These are phyloP conservation scores for Zanthoxylum bungeanum DNA, from an alignment of 345 rosid genomes.

Conservation along the genomic window DNA sequence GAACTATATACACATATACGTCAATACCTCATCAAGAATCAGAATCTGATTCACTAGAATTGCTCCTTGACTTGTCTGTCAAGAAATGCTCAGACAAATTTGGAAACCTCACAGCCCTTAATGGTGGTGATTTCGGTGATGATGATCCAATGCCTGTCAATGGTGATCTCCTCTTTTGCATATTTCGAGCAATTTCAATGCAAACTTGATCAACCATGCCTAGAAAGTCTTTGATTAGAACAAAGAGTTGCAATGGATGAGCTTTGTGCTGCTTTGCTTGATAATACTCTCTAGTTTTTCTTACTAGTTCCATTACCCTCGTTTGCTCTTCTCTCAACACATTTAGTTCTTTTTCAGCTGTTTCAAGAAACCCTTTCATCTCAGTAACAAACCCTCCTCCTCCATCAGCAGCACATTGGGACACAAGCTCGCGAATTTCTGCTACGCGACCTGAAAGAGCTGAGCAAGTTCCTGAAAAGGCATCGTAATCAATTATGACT, in stretches of 20 bases:
- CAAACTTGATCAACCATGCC: constrained; percentile 76
- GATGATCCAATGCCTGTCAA: constrained; percentile 26
- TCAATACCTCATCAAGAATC: constrained; percentile 44
- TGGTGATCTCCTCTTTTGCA: constrained; percentile 49
- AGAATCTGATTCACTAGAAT: constrained; percentile 58
- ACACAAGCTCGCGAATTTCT: constrained; percentile 38
- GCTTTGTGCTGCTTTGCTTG: constrained; percentile 52
- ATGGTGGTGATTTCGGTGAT: constrained; percentile 27
- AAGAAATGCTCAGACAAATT: constrained; percentile 63
- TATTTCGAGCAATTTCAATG: constrained; percentile 53
- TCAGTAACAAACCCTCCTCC: constrained; percentile 45
- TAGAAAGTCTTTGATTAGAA: constrained; percentile 67
- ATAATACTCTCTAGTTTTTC: constrained; percentile 69
- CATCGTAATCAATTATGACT: constrained; percentile 54
- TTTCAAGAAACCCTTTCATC: constrained; percentile 52
- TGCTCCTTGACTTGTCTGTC: constrained; percentile 45
- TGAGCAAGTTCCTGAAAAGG: constrained; percentile 40
- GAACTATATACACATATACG: constrained; percentile 30
- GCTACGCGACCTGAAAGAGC: constrained; percentile 42
- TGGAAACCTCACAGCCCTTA: constrained; percentile 50
- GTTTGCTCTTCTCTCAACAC: constrained; percentile 44
- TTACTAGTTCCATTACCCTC: constrained; percentile 61
- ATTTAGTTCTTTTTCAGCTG: constrained; percentile 59
- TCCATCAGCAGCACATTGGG: constrained; percentile 27
- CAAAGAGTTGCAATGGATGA: constrained; percentile 55